Base-by-base conservation (phyloP, 805 yeast species). In the Pichia sporocuriosa region DNA sequence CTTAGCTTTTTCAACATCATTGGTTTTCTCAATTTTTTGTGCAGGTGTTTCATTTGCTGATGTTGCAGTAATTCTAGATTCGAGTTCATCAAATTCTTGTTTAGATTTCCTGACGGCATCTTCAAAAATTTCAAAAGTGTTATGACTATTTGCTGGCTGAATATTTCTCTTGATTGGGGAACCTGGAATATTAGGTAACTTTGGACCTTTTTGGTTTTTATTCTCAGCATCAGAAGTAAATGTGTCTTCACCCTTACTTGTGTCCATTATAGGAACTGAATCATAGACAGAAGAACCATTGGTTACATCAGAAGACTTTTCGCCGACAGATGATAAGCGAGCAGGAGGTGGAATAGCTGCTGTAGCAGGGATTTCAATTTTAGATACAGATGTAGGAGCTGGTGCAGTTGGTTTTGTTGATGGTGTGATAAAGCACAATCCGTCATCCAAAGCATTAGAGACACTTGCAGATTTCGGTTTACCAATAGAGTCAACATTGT, bases 111-210 rank as follows among this genome's bases (percentile, higher is more conserved):
- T 43, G 13, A 46, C 17, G n/a, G 50, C 53, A 44, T 56, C 57
- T 32, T 48, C 49, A 35, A 49, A 54, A 20, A 55, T 47, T 27
- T 57, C 58, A 41, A 55, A 56, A 39, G 46, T 51, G 19, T 47
- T 49, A 44, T 48, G 42, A 8, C 52, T 47, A 30, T 46, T 46
- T 28, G 53, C 46, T 35, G 50, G 40, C 20, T 30, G 45, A n/a
- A 39, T 37, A 16, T 52, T 57, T 25, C 54, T 55, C 46, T 61
- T 62, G 26, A 61, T 55, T 44, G 65, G 67, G 13, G 67, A 62
- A 10, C 60, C 62, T 13, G 69, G 68, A 42, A 65, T 66, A 31
- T 70, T 70, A 7, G 81, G 81, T 43, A 75, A 56, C 50, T 69
- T 68, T 46, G 72, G 64, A 40, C 63, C 63, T 46, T 71, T 76